Conservation (phyloP, 345 rosid genomes). For the Citrus mangshanensis region DNA sequence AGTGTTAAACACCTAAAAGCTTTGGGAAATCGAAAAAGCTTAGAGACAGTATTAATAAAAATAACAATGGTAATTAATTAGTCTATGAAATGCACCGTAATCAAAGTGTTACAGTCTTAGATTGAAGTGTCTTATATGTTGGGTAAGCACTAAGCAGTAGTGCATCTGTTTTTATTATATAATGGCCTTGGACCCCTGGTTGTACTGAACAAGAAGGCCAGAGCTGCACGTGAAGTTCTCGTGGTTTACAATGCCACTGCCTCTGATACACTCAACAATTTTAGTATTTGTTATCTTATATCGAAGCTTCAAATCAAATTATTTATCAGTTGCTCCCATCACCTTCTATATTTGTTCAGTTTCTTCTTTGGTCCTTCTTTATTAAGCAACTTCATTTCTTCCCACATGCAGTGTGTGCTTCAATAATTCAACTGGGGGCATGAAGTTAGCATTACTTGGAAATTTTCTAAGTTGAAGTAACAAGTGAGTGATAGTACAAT, state of each 20-base stretch:
- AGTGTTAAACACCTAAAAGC: conserved; percentile 24
- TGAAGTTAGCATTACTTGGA: not conserved
- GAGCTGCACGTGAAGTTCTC: conserved; percentile 87
- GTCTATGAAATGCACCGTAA: conserved; percentile 11
- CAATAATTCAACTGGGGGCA: conserved; percentile 19
- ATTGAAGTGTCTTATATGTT: conserved; percentile 14
- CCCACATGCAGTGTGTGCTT: conserved; percentile 15
- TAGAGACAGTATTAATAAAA: not conserved
- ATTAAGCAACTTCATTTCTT: conserved; percentile 15
- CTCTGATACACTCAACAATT: conserved; percentile 28
- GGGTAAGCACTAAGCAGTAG: not conserved
- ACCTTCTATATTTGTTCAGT: not conserved
- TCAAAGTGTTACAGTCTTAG: conserved; percentile 24
- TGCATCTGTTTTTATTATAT: not conserved
- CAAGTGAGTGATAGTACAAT: not conserved
- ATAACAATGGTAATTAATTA: not conserved
- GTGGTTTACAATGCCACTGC: conserved; percentile 59
- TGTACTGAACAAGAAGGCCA: conserved; percentile 46
- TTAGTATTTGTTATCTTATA: conserved; percentile 6
- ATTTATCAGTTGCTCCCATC: conserved; percentile 20
- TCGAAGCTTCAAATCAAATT: conserved; percentile 6
- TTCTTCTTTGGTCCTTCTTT: not conserved
- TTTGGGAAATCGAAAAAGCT: conserved; percentile 19
- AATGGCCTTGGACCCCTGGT: conserved; percentile 6
- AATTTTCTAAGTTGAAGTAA: not conserved